A percentile compares a stretch with the other conserved stretches of the same genome.
These are phyloP conservation scores for Globisporangium lucens DNA, from an alignment of 352 stramenopile genomes.

Conservation along the genomic window DNA sequence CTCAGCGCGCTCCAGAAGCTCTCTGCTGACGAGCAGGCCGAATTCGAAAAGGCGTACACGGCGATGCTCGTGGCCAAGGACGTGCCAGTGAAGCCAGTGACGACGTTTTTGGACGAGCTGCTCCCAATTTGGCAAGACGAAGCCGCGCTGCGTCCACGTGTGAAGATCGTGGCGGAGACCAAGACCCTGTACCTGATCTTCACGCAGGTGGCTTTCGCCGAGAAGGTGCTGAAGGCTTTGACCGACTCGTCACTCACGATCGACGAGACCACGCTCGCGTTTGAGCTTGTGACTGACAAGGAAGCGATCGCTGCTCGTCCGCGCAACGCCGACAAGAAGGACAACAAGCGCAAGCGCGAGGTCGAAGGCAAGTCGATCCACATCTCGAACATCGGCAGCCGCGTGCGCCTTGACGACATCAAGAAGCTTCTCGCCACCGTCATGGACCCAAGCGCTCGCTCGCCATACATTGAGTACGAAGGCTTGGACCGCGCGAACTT, in stretches of 20 bases:
- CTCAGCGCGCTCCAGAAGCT: constrained; percentile 61
- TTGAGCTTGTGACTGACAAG: constrained; percentile 77
- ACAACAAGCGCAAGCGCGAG: constrained; percentile 76
- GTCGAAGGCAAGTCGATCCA: constrained; percentile 70
- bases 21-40: constrained; percentile 60
- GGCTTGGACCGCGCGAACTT: constrained; percentile 76
- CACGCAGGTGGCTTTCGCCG: constrained; percentile 60
- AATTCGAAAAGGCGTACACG: constrained; percentile 82
- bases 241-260: constrained; percentile 43
- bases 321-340: constrained; percentile 49
- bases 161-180: constrained; percentile 64
- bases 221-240: constrained; percentile 53
- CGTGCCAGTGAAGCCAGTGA: constrained; percentile 67
- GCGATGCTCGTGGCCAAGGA: constrained; percentile 84
- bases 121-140: constrained; percentile 71
- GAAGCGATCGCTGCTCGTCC: constrained; percentile 68
- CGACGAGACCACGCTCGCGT: constrained; percentile 59
- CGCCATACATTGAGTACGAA: constrained; percentile 81
- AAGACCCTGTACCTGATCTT: constrained; percentile 82
- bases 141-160: constrained; percentile 52
- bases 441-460: constrained; percentile 40
- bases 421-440: constrained; percentile 74
- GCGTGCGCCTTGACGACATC: constrained; percentile 75
- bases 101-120: constrained; percentile 73
- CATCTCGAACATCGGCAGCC: constrained; percentile 77